Conservation (phyloP, 768 basidiomycete species). For the Omphalotus guepiniiformis region DNA sequence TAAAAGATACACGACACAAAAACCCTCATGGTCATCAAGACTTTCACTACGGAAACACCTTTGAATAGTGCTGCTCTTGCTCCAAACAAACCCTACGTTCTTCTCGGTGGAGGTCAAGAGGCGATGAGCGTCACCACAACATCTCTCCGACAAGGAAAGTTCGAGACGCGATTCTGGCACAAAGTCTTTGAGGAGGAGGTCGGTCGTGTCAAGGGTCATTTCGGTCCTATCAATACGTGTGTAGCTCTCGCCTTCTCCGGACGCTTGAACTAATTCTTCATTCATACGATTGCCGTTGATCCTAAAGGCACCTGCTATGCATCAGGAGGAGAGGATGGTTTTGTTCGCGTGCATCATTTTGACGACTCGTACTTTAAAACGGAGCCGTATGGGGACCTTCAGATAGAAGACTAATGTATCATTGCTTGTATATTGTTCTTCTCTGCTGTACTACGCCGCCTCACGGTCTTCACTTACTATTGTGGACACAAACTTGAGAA, state of each 20-base stretch:
- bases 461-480: neutral
- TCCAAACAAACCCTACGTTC: slow-evolving; percentile 80
- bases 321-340: slow-evolving; percentile 96
- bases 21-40: slow-evolving; percentile 88
- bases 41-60: slow-evolving; percentile 89
- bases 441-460: no score
- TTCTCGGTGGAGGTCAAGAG: slow-evolving; percentile 96
- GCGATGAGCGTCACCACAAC: slow-evolving; percentile 98
- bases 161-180: slow-evolving; percentile 98
- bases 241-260: slow-evolving; percentile 20
- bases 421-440: slow-evolving; percentile 13
- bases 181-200: slow-evolving; percentile 96
- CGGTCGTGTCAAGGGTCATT: slow-evolving; percentile 95
- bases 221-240: slow-evolving; percentile 94
- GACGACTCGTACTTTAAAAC: slow-evolving; percentile 93
- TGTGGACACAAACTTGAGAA: neutral
- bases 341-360: slow-evolving; percentile 86
- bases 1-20: slow-evolving; percentile 81
- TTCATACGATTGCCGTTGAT: slow-evolving; percentile 86
- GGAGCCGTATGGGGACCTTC: slow-evolving; percentile 88
- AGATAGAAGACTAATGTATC: slow-evolving; percentile 46
- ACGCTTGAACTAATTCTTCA: slow-evolving; percentile 6
- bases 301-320: slow-evolving; percentile 86
- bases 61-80: slow-evolving; percentile 91
- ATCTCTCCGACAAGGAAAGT: slow-evolving; percentile 90